A percentile compares a stretch with the other conserved stretches of the same genome.
Evolutionary conservation across 2,329 filamentous ascomycete genomes (phyloP).

Genomic region (Xylariaceae sp.): DNA sequence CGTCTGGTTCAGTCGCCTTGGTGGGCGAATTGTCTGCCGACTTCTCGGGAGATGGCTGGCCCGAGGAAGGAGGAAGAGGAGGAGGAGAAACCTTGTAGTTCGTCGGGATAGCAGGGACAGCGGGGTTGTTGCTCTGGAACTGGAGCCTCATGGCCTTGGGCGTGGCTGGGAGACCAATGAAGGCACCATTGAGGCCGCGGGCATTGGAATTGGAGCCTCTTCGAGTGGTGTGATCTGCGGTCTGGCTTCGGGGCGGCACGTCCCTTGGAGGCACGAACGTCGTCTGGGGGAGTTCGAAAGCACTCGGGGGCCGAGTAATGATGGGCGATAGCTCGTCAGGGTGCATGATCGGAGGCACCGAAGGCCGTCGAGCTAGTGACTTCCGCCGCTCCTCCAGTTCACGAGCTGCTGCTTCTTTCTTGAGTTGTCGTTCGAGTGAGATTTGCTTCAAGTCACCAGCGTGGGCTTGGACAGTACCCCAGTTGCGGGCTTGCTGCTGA

Average conservation of each 20-base stretch:
- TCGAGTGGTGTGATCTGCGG: slow-evolving; percentile 51
- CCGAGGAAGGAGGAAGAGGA: slow-evolving; percentile 37
- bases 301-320: slow-evolving; percentile 27
- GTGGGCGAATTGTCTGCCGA: slow-evolving; percentile 25
- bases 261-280: slow-evolving; percentile 37
- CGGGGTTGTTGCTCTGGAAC: slow-evolving; percentile 53
- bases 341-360: slow-evolving; percentile 73
- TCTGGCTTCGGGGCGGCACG: slow-evolving; percentile 55
- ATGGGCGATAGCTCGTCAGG: slow-evolving; percentile 52
- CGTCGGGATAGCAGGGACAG: slow-evolving; percentile 49
- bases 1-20: slow-evolving; percentile 26
- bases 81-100: slow-evolving; percentile 43
- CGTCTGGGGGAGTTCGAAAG: slow-evolving; percentile 41
- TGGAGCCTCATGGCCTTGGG: slow-evolving; percentile 85
- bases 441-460: slow-evolving; percentile 50
- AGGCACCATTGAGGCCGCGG: slow-evolving; percentile 40
- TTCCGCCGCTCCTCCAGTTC: slow-evolving; percentile 85
- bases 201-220: slow-evolving; percentile 50
- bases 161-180: slow-evolving; percentile 80
- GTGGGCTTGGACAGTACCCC: slow-evolving; percentile 29
- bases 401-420: slow-evolving; percentile 70
- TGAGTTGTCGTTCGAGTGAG: slow-evolving; percentile 57
- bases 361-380: slow-evolving; percentile 74
- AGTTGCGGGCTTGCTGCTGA: slow-evolving; percentile 20
- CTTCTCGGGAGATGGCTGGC: slow-evolving; percentile 32